Evolutionary conservation across 495 filamentous ascomycete species (phyloP).

Genomic region (Hypoxylon rickii): DNA sequence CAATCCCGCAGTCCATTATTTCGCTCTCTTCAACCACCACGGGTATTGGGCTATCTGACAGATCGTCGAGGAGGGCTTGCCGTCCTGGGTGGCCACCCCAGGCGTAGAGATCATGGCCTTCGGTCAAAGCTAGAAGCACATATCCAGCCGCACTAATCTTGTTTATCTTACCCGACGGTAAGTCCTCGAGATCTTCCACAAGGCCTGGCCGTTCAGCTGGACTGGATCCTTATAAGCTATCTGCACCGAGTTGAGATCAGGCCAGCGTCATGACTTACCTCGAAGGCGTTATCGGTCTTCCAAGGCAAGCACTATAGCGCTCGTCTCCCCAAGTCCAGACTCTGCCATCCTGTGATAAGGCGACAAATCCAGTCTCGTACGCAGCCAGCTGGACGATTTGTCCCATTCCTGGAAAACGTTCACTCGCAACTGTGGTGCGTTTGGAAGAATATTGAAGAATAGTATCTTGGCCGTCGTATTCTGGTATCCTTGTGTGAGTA

Average conservation of each 20-base stretch:
- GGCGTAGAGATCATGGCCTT: conserved; percentile 62
- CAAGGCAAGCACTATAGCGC: conserved; percentile 55
- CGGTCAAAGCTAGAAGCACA: conserved; percentile 59
- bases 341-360: conserved; percentile 50
- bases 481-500: conserved; percentile 16
- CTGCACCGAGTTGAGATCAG: background rate
- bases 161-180: conserved; percentile 55
- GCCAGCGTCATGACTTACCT: conserved; percentile 31
- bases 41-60: conserved; percentile 39
- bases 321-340: conserved; percentile 67
- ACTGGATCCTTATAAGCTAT: conserved; percentile 30
- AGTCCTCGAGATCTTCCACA: conserved; percentile 53
- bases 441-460: conserved; percentile 36
- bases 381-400: conserved; percentile 52
- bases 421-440: conserved; percentile 15
- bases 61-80: conserved; percentile 18
- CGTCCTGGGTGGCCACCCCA: conserved; percentile 58
- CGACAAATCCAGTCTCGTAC: conserved; percentile 56
- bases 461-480: conserved; percentile 28
- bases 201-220: conserved; percentile 49
- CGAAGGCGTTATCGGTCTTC: conserved; percentile 43
- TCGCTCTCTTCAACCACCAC: conserved; percentile 45
- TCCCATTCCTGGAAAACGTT: conserved; percentile 27
- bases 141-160: conserved; percentile 62
- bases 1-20: conserved; percentile 62